Evolutionary conservation across 2,329 filamentous ascomycete genomes (phyloP), one percentile per base, ranked within the genome.

Genomic region (Zasmidium cellare): DNA sequence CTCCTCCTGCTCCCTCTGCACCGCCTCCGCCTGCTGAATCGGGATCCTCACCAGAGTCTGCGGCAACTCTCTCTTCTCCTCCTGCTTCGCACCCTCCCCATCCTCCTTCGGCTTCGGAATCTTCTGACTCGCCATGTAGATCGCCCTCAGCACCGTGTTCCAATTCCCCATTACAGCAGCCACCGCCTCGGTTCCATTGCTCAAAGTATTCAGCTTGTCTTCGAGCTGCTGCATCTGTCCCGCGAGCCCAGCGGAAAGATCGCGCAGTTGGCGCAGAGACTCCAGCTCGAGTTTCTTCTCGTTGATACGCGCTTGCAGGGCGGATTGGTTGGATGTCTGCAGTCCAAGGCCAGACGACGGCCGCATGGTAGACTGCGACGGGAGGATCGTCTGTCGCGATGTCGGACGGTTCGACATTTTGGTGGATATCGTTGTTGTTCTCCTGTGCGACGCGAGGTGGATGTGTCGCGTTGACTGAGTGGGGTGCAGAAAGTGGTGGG

Each of bases 241-340:
- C 45, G 90, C 90, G 31, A 93, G 82, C 1, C 87, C 89, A 20
- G 87, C 89, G 67, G 89, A 93, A 47, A 96, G 80, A 67, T 92
- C 88, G 65, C 89, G 84, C 52, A 96, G 77, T 72, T 94, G 87
- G 70, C 85, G 88, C 57, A 94, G 79, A 67, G 87, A 90, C 66
- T 92, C 88, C 5, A 96, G 82, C 74, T 96, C 91, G 54, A 87
- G 85, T 74, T 89, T 91, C 80, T 96, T 96, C 77, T 94, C 90
- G 63, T 89, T 86, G 71, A 96, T 91, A 63, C 90, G 87, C 46
- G 88, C 85, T 53, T 89, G 77, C 16, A 94, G 79, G 23, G 85
- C 84, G 1, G 89, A 89, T 73, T 90, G 87, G 12, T 58, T 59
- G 55, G 56, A 57, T 14, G 61, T 57, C 56, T 60, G 62, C 12